Conservation (phyloP, 331 rosid genomes). For the Rhamnella rubrinervis region DNA sequence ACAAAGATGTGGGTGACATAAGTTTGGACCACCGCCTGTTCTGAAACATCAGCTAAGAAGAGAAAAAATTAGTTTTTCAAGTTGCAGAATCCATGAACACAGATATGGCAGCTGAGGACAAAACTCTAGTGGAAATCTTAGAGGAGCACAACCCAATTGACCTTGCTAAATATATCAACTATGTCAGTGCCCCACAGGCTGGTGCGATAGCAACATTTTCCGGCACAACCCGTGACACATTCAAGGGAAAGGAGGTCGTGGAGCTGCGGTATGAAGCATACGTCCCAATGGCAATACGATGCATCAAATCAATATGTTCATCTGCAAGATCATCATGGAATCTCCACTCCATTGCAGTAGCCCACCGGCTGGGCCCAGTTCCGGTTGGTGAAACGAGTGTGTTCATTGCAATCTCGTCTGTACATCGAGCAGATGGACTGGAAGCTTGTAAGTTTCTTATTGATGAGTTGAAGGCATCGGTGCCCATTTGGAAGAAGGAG, state of each 20-base stretch:
- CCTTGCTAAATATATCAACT: conserved; percentile 56
- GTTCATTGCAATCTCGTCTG: conserved; percentile 65
- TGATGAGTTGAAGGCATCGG: conserved; percentile 80
- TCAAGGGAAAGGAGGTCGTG: conserved; percentile 69
- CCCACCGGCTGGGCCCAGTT: conserved; percentile 78
- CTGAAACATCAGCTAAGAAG: no score
- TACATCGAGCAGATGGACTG: conserved; percentile 74
- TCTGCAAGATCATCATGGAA: conserved; percentile 79
- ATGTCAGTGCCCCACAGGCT: conserved; percentile 75
- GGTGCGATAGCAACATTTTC: conserved; percentile 92
- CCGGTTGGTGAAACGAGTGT: conserved; percentile 80
- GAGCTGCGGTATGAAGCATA: conserved; percentile 87
- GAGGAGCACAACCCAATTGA: conserved; percentile 54
- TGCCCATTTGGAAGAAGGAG: conserved; percentile 98
- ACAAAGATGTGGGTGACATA: no score
- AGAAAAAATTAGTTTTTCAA: no score
- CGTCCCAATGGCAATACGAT: conserved; percentile 80
- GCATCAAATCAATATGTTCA: conserved; percentile 61
- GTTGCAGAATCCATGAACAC: no score
- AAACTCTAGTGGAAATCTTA: conserved; percentile 66
- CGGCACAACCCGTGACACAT: conserved; percentile 84
- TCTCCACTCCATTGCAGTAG: conserved; percentile 78
- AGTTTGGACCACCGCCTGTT: no score
- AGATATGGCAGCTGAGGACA: conserved; percentile 61
- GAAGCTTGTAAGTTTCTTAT: conserved; percentile 80